Conservation (phyloP, 192 early-diverging fungal genomes). For the Paraglomus occultum region DNA sequence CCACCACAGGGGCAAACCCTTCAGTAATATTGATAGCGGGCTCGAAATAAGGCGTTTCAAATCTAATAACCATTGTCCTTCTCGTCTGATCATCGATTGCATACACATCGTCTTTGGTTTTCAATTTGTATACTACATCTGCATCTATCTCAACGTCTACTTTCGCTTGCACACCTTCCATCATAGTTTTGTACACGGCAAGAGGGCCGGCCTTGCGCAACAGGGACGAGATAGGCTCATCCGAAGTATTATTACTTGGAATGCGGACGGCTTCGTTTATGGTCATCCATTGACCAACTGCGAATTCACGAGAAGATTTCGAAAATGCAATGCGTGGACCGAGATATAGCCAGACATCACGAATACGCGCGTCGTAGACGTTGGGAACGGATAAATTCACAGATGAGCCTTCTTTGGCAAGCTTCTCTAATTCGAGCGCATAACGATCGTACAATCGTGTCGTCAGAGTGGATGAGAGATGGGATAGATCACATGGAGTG, state of each 20-base stretch:
- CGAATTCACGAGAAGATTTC: slow-evolving; percentile 23
- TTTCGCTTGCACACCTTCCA: slow-evolving; percentile 35
- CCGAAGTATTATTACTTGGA: not conserved
- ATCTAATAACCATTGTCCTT: slow-evolving; percentile 35
- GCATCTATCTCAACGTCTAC: slow-evolving; percentile 50
- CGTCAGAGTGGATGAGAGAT: slow-evolving; percentile 26
- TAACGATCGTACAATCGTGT: slow-evolving; percentile 32
- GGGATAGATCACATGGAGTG: not conserved
- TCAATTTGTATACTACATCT: slow-evolving; percentile 32
- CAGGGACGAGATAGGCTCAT: slow-evolving; percentile 26
- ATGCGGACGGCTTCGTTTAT: slow-evolving; percentile 31
- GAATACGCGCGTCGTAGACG: slow-evolving; percentile 35
- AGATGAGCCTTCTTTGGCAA: slow-evolving; percentile 10
- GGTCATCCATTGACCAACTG: slow-evolving; percentile 42
- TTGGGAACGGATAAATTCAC: slow-evolving; percentile 35
- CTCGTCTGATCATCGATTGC: slow-evolving; percentile 38
- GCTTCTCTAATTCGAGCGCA: slow-evolving; percentile 14
- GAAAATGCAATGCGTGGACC: slow-evolving; percentile 31
- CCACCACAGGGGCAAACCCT: too few relatives aligned
- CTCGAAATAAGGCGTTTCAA: slow-evolving; percentile 46
- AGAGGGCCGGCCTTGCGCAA: too few relatives aligned
- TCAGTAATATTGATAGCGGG: slow-evolving; percentile 34
- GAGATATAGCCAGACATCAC: slow-evolving; percentile 39
- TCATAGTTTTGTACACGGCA: slow-evolving; percentile 30
- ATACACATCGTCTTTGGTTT: not conserved